Evolutionary conservation across 306 rosid species (phyloP).

Genomic region (Rubus idaeus): DNA sequence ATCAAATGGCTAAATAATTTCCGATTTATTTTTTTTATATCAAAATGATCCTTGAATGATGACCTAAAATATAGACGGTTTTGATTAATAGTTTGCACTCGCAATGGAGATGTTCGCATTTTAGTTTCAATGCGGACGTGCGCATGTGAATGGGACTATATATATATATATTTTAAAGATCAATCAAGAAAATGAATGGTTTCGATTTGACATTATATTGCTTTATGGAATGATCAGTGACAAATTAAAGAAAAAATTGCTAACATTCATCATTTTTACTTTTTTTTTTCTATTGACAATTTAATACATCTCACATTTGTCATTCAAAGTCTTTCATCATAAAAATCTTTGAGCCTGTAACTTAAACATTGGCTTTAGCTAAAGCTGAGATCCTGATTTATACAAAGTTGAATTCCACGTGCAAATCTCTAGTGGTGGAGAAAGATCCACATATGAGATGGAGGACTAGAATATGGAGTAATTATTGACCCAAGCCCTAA

Average conservation of each 20-base stretch:
- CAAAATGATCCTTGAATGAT: too few relatives aligned
- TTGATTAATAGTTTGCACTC: too few relatives aligned
- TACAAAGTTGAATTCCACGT: neutral
- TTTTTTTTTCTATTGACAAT: neutral
- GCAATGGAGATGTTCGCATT: too few relatives aligned
- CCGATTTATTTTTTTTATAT: too few relatives aligned
- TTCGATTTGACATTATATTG: neutral
- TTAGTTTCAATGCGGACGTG: too few relatives aligned
- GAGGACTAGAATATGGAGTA: neutral
- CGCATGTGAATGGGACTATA: too few relatives aligned
- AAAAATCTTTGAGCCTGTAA: neutral
- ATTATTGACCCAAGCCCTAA: neutral
- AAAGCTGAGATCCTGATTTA: neutral
- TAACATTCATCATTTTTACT: neutral
- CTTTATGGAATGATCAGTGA: neutral
- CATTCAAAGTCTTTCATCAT: neutral
- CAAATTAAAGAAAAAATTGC: neutral
- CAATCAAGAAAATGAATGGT: neutral
- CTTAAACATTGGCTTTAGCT: neutral
- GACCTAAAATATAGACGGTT: too few relatives aligned
- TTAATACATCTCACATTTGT: neutral
- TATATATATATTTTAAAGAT: neutral
- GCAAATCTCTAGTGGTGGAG: neutral
- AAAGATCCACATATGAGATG: neutral
- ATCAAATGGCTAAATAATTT: too few relatives aligned